Evolutionary conservation across 2,329 filamentous ascomycete genomes (phyloP), one percentile per base, ranked within the genome.

Genomic region (Penicillium sp.): DNA sequence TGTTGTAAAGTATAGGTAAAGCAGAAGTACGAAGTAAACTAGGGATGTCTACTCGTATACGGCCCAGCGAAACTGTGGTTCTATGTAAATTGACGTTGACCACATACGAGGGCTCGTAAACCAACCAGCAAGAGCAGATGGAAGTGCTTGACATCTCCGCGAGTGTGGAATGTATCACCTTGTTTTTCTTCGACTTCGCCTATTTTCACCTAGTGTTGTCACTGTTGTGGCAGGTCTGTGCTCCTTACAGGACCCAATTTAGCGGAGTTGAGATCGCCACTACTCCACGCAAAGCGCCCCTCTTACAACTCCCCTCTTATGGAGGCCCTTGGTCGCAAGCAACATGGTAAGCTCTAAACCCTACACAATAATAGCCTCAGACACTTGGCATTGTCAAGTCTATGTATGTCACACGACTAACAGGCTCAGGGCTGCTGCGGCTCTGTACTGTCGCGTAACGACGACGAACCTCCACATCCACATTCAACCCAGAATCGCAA

Each of bases 341-440:
- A 72, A 72, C 51, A 75, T 75, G 72, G 72, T 75, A 61, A 67
- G 68, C 9, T 14, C 10, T 14, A 4, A 46, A 5, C 7, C 14
- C 10, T 34, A 34, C 22, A 13, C 11, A 36, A 32, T 18, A 40
- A 47, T 21, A 46, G 18, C 16, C 21, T 52, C 49, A 21, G 13
- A 10, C 32, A 27, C 47, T 49, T 58, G 54, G 54, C 49, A 46
- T 18, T 8, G 24, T 8, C 24, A 21, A 13, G 5, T 27, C 14
- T n/a, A 39, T 39, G 24, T 9, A 32, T 39, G 45, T 53, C 51
- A 51, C 51, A 54, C 49, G 43, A 59, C 58, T 54, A 54, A 58
- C 49, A 31, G 21, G 8, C 49, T 32, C 40, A 77, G 74, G 74
- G 74, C 62, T 77, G 73, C 64, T 75, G 73, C 61, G 64, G 70